Evolutionary conservation across 2,329 filamentous ascomycete genomes (phyloP).

Genomic region (Aspergillus unguis): DNA sequence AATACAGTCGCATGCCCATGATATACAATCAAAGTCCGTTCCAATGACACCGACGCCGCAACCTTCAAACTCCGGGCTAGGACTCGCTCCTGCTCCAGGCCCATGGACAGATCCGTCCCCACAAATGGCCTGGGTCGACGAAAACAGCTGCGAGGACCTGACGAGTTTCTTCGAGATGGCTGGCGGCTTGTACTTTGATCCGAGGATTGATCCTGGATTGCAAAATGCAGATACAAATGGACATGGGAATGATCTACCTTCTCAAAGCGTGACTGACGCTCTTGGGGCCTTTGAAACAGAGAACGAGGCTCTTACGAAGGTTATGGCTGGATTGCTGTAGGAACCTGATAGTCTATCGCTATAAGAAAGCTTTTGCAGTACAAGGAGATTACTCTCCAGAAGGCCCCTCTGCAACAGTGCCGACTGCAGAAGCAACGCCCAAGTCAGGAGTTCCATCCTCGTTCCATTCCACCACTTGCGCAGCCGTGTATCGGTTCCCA

Average conservation of each 20-base stretch:
- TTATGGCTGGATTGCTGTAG: constrained; percentile 35
- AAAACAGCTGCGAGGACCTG: constrained; percentile 47
- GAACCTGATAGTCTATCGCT: background rate
- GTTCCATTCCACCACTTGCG: constrained; percentile 51
- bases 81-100: constrained; percentile 16
- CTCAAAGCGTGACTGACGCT: constrained; percentile 11
- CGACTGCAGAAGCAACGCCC: constrained; percentile 29
- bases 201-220: constrained; percentile 6
- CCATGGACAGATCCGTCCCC: constrained; percentile 9
- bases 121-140: constrained; percentile 8
- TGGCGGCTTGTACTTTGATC: constrained; percentile 43
- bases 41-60: constrained; percentile 16
- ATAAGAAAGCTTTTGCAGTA: background rate
- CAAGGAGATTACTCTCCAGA: background rate
- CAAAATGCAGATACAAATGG: background rate
- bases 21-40: constrained; percentile 8
- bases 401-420: constrained; percentile 4
- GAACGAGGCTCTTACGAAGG: constrained; percentile 33
- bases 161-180: constrained; percentile 61
- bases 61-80: background rate
- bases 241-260: background rate
- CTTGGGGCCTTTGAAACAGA: constrained; percentile 33
- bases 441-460: constrained; percentile 54
- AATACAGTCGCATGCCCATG: too few relatives aligned
- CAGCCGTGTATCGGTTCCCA: constrained; percentile 53